Conservation (phyloP, 2,329 filamentous ascomycete species). For the Cadophora malorum region DNA sequence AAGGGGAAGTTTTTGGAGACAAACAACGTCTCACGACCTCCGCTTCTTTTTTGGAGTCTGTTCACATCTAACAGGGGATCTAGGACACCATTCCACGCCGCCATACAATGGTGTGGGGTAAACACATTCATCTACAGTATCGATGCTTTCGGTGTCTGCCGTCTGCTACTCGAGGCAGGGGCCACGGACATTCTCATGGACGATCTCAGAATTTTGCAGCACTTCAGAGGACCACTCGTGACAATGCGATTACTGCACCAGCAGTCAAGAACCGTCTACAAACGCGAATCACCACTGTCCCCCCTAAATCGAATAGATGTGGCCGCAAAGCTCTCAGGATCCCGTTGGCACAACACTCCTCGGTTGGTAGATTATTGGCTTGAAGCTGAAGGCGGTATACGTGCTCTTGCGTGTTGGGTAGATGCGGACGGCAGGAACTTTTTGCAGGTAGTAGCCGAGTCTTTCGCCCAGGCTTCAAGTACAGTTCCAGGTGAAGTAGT, state of each 20-base stretch:
- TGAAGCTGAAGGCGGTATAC: not conserved
- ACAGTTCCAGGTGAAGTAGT: too few relatives aligned
- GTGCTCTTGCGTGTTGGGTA: not conserved
- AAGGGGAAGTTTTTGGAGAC: too few relatives aligned
- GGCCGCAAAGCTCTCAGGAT: not conserved
- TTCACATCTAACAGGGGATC: too few relatives aligned
- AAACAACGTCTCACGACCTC: too few relatives aligned
- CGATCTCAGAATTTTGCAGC: not conserved
- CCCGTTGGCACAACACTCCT: not conserved
- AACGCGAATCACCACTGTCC: not conserved
- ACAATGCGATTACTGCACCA: constrained; percentile 20
- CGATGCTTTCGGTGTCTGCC: not conserved
- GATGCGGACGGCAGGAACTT: not conserved
- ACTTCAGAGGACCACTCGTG: not conserved
- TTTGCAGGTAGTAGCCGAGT: not conserved
- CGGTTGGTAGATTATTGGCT: constrained; percentile 1
- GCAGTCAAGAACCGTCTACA: constrained; percentile 7
- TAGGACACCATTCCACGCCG: constrained; percentile 3
- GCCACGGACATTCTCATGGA: constrained; percentile 4
- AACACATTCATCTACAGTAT: not conserved
- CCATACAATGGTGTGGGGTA: not conserved
- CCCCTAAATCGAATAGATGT: not conserved
- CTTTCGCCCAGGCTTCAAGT: not conserved
- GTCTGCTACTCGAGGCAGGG: not conserved
- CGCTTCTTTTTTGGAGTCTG: too few relatives aligned